Base-by-base conservation (phyloP, 768 basidiomycete genomes). In the Trametes villosa region DNA sequence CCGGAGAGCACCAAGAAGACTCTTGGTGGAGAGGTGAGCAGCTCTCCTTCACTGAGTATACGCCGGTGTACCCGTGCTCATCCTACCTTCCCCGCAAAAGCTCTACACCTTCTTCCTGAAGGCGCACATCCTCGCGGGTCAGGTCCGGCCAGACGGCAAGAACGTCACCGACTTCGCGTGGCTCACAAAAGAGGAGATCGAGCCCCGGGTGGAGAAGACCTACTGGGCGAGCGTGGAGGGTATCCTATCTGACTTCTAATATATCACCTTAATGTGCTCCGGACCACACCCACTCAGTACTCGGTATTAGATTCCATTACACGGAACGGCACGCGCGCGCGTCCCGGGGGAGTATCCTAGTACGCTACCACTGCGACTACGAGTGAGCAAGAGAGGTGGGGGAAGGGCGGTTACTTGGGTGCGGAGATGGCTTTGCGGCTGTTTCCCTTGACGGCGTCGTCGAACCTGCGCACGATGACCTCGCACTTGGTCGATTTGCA, bases 121-220 rank as follows among this genome's bases (percentile, higher is more conserved):
- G 72, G 92, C 86, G 20, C 95, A 97, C 70, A 92, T 98, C 53
- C 81, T 98, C 69, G 87, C 92, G 2, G 96, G 96, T 18, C 91
- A 95, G 72, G 89, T 88, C 31, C 79, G 77, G 20, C 86, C 88
- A 18, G 72, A 83, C 31, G 71, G 78, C n/a, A 74, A 80, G 63
- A 71, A 75, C 22, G 77, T 90, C 61, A 76, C 79, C 50, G 91
- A 92, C 68, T 96, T 92, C 76, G 95, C 93, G 8, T 98, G 96
- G 96, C 78, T 98, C 61, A 96, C 94, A 50, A 94, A 94, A 75
- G 82, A 93, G 71, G 96, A 99, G 78, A 87, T 98, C 45, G 78
- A 87, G 71, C 76, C 81, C 13, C 81, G 81, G 53, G 86, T 94
- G n/a, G 80, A 85, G 53, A 71, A 73, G 65, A 74, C 81, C 42